These are phyloP conservation scores for Oryza glaberrima DNA, from an alignment of 176 grass and related monocot species.

Conservation along the genomic window DNA sequence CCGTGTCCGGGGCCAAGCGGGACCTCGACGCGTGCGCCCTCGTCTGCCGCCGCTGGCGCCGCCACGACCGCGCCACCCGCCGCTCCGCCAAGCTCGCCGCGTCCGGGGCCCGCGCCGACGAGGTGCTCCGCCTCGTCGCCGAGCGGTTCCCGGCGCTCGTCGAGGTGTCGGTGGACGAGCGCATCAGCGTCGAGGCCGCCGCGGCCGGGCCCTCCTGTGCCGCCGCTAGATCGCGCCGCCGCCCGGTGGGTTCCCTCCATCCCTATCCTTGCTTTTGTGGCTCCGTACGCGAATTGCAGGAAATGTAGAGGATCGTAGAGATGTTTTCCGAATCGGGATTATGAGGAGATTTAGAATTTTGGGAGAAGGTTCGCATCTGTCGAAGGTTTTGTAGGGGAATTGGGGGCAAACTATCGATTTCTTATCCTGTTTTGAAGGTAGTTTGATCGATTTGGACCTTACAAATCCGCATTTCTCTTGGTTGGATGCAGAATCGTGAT, in stretches of 20 bases:
- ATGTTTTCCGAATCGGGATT: neutral
- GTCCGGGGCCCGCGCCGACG: conserved; percentile 58
- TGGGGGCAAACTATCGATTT: neutral
- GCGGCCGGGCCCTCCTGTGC: neutral
- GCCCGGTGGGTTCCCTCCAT: conserved; percentile 28
- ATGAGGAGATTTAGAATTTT: neutral
- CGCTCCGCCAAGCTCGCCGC: conserved; percentile 55
- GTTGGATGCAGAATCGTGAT: neutral
- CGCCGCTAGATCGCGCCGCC: conserved; percentile 25
- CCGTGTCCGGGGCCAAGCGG: conserved; percentile 53
- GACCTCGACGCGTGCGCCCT: conserved; percentile 76
- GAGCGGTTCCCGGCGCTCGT: conserved; percentile 57
- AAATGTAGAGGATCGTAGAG: conserved; percentile 8
- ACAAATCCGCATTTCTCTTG: neutral
- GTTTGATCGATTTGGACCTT: neutral
- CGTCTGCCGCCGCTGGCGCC: conserved; percentile 72
- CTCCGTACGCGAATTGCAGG: neutral
- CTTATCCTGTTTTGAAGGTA: neutral
- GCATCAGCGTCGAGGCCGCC: conserved; percentile 5
- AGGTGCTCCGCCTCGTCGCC: conserved; percentile 49
- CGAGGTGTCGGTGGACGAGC: conserved; percentile 67
- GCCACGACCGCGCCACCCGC: conserved; percentile 61
- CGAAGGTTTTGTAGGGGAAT: neutral
- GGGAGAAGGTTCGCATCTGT: neutral
- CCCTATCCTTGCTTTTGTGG: neutral